Evolutionary conservation across 2,329 filamentous ascomycete genomes (phyloP).

Genomic region (Geoglossum cookeanum): DNA sequence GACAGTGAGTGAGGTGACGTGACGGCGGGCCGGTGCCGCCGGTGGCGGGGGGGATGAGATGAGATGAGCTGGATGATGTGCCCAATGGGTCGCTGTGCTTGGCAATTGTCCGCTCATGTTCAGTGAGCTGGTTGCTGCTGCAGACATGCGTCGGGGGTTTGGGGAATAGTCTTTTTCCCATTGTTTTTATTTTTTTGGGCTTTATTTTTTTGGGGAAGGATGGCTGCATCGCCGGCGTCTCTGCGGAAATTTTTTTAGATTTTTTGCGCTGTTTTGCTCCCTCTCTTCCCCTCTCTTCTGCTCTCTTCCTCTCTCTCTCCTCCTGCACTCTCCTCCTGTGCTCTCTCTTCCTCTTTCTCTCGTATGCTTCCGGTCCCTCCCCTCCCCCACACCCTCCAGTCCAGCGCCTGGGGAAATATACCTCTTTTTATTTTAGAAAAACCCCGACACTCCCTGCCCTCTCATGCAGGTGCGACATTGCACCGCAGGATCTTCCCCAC

Average conservation of each 20-base stretch:
- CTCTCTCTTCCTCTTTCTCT: not conserved
- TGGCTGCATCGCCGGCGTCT: not conserved
- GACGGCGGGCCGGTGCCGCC: slow-evolving; percentile 1
- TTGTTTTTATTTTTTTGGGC: not conserved
- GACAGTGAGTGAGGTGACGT: not conserved
- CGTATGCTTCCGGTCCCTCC: not conserved
- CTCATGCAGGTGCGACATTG: not conserved
- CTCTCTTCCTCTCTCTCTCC: not conserved
- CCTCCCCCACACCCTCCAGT: not conserved
- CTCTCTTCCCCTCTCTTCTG: not conserved
- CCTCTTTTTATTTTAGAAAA: not conserved
- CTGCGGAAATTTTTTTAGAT: not conserved
- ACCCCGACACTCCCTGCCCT: not conserved
- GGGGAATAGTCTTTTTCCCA: not conserved
- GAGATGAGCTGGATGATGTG: not conserved
- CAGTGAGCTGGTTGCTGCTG: slow-evolving; percentile 1
- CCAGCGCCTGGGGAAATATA: not conserved
- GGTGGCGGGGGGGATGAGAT: not conserved
- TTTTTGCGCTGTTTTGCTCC: not conserved
- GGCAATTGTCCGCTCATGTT: not conserved
- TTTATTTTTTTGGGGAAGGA: not conserved
- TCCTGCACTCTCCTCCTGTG: not conserved
- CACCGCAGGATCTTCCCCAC: not conserved
- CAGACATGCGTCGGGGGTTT: not conserved
- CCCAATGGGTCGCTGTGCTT: not conserved